Evolutionary conservation across 805 yeast species (phyloP).

Genomic region (Barnettozyma pratensis): DNA sequence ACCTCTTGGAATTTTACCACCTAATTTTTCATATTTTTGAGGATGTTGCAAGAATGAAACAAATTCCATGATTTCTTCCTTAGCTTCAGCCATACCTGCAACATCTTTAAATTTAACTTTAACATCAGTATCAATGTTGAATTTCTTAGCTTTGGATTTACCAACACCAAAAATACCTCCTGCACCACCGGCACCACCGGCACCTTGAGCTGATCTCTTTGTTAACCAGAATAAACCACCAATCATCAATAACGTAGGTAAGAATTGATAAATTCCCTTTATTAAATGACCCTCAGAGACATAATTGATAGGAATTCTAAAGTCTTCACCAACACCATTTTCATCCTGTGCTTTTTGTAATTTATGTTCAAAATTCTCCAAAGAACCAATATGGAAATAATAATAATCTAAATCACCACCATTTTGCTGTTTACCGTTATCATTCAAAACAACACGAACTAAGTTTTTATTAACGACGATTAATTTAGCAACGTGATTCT

Average conservation of each 20-base stretch:
- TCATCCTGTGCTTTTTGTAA: conserved; percentile 73
- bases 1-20: conserved; percentile 98
- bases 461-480: conserved; percentile 70
- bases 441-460: conserved; percentile 62
- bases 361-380: conserved; percentile 80
- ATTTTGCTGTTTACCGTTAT: conserved; percentile 43
- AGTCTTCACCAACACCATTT: conserved; percentile 51
- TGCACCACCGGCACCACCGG: conserved; percentile 42
- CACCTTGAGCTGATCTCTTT: conserved; percentile 46
- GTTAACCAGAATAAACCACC: conserved; percentile 87
- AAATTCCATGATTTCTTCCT: conserved; percentile 96
- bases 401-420: conserved; percentile 35
- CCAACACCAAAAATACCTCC: conserved; percentile 89
- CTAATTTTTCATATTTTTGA: conserved; percentile 80
- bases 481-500: conserved; percentile 69
- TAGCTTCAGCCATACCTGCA: conserved; percentile 96
- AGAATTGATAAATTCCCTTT: conserved; percentile 60
- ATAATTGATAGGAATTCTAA: conserved; percentile 79
- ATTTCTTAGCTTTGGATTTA: conserved; percentile 83
- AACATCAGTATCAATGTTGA: conserved; percentile 88
- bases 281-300: conserved; percentile 63
- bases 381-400: conserved; percentile 80
- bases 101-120: conserved; percentile 89
- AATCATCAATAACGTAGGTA: conserved; percentile 86
- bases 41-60: conserved; percentile 92